These are phyloP conservation scores for Leucocoprinus birnbaumii DNA, from an alignment of 768 basidiomycete species.

Conservation along the genomic window DNA sequence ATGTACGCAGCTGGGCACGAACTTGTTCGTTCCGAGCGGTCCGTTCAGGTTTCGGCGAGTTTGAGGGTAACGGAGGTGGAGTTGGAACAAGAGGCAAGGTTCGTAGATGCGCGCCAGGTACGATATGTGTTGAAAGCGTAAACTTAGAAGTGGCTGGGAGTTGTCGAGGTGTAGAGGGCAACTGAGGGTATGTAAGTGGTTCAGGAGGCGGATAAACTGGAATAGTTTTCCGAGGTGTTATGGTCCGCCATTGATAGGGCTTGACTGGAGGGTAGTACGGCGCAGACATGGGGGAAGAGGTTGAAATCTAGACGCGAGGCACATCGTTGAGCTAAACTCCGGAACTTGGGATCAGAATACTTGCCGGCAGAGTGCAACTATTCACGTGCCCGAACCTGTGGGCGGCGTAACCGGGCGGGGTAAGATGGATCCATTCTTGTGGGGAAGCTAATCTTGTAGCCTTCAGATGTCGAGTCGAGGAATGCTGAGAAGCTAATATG, in stretches of 20 bases:
- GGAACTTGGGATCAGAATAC: no score
- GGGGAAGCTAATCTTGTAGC: no score
- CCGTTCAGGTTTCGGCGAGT: constrained; percentile 35
- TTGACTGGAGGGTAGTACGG: constrained; percentile 13
- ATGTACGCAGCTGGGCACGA: constrained; percentile 20
- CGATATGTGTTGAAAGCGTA: constrained; percentile 48
- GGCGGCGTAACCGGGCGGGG: no score
- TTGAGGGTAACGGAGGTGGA: constrained; percentile 26
- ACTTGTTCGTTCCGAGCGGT: constrained; percentile 18
- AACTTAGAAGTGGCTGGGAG: constrained; percentile 33
- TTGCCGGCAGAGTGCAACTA: no score
- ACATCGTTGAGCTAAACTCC: no score
- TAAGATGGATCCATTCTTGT: no score
- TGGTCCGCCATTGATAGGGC: constrained; percentile 6
- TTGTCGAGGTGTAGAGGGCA: constrained; percentile 37
- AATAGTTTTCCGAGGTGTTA: constrained; percentile 21
- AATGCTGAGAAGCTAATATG: no score
- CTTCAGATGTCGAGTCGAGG: no score
- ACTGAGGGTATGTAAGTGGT: constrained; percentile 27
- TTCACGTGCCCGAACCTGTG: no score
- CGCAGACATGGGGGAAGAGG: neutral
- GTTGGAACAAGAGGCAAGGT: constrained; percentile 38
- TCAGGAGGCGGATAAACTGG: constrained; percentile 38
- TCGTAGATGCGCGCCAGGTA: constrained; percentile 52
- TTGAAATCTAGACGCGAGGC: no score